Evolutionary conservation across 768 basidiomycete genomes (phyloP), one percentile per base, ranked within the genome.

Genomic region (Steccherinum ochraceum): DNA sequence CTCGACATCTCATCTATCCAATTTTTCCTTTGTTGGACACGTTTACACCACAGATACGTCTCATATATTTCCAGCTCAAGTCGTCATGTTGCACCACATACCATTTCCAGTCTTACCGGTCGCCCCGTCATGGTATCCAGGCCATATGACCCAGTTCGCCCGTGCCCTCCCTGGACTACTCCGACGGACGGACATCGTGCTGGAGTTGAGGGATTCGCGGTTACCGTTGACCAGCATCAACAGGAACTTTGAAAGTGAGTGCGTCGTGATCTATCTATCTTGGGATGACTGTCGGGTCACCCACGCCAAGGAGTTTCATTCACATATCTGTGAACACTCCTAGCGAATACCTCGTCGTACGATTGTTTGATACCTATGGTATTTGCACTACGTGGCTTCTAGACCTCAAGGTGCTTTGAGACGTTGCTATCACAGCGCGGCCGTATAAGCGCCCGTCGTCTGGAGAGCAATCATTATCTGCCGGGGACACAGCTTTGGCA

Each of bases 171-270:
- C 92, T 18, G 70, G 77, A 18, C 72, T 93, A 52, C 77, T 97
- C 40, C 79, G 83, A 25, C 83, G 83, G 54, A 91, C 90, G 26
- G 87, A 93, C 61, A 83, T 98, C 50, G 89, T 98, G 46, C 84
- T 99, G 55, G 95, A 99, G 72, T 83, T 94, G 24, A 79, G 95
- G 62, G 95, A 99, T 70, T 83, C 93, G 12, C 81, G 95, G 24
- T 75, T 98, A 49, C 95, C 95, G 4, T 74, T 98, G 55, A 94
- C 94, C 19, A 93, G 90, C 58, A 89, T 98, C 66, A 98, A 98
- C 67, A 79, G 83, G 51, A 83, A 81, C 16, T 79, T 98, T 51
- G 93, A 98, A 77, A 80, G 85, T 86, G 68, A 62, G 81, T 61
- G 16, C 7, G 30, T 35, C 30, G 30, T 16, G 30, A 16, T 35